phyloP scores from a whole-genome alignment of 345 rosid genomes.

The Clarkia xantiana region DNA sequence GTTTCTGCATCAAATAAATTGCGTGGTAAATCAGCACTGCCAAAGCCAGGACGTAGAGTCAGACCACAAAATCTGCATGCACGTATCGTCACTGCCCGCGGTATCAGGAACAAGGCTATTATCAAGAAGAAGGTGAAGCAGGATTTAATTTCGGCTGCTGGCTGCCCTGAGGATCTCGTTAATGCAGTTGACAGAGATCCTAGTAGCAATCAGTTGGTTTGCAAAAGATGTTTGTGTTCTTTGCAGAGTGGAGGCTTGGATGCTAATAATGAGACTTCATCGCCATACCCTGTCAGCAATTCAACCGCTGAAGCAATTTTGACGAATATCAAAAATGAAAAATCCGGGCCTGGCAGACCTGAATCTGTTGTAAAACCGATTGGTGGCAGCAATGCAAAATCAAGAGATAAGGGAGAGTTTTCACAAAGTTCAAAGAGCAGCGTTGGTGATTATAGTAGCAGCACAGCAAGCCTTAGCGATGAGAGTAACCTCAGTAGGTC shows the following conservation, averaged over 20 bases:
- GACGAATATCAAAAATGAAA: constrained; percentile 11
- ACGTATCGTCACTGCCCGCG: constrained; percentile 20
- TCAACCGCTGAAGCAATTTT: constrained; percentile 25
- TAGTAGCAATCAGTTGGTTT: constrained; percentile 32
- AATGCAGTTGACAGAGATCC: constrained; percentile 22
- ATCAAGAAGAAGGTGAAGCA: constrained; percentile 47
- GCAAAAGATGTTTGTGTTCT: constrained; percentile 74
- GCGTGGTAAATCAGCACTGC: constrained; percentile 20
- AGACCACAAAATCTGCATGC: constrained; percentile 21
- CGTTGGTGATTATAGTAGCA: constrained; percentile 61
- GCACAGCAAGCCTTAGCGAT: constrained; percentile 63
- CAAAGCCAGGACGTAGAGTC: constrained; percentile 25
- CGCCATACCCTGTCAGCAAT: constrained; percentile 10
- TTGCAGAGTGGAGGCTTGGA: constrained; percentile 29
- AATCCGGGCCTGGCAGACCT: constrained; percentile 3
- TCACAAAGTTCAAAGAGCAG: constrained; percentile 88
- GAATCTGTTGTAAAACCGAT: constrained; percentile 17
- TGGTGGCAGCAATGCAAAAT: constrained; percentile 19
- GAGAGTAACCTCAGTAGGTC: constrained; percentile 77
- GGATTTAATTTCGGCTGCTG: constrained; percentile 17
- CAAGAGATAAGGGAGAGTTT: constrained; percentile 57
- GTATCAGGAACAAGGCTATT: constrained; percentile 34
- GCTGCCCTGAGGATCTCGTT: constrained; percentile 12
- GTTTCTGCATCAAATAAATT: constrained; percentile 19
- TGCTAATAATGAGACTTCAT: constrained; percentile 21